phyloP scores from a whole-genome alignment of 1,139 yeast species.

The Yamadazyma diddensiae region DNA sequence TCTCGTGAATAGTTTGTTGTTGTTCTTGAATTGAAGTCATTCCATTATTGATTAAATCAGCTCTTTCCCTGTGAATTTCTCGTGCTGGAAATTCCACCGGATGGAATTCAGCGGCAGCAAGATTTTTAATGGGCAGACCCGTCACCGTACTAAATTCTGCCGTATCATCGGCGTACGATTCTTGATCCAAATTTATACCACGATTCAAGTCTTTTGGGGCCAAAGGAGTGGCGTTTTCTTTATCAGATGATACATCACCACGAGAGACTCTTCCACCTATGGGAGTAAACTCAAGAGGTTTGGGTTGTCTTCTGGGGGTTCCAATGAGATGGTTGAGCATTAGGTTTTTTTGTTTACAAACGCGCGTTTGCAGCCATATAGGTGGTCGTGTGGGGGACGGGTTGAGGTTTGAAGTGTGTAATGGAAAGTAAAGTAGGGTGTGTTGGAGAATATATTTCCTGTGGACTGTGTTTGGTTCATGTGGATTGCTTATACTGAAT shows the following conservation, averaged over 20 bases:
- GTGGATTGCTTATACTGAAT: too few species aligned
- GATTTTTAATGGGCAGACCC: slow-evolving; percentile 10
- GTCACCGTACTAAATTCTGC: slow-evolving; percentile 16
- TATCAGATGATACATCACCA: slow-evolving; percentile 2
- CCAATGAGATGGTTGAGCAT: too few species aligned
- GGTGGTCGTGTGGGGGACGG: too few species aligned
- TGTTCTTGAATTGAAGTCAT: slow-evolving; percentile 48
- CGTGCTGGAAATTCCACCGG: not conserved
- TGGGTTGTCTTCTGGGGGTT: slow-evolving; percentile 19
- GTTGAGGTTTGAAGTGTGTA: too few species aligned
- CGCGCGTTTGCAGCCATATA: too few species aligned
- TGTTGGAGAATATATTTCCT: too few species aligned
- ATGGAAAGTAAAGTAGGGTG: too few species aligned
- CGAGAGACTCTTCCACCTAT: slow-evolving; percentile 23
- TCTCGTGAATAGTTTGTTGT: slow-evolving; percentile 45
- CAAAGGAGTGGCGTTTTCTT: slow-evolving; percentile 9
- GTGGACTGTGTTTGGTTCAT: too few species aligned
- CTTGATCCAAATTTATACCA: slow-evolving; percentile 15
- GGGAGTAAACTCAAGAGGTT: slow-evolving; percentile 40
- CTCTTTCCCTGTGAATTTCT: slow-evolving; percentile 1
- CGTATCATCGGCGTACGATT: slow-evolving; percentile 35
- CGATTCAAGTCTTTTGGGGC: slow-evolving; percentile 10
- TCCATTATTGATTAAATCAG: slow-evolving; percentile 7
- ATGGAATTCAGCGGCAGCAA: too few species aligned
- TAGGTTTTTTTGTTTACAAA: too few species aligned